These are phyloP conservation scores for Penstemon eatonii DNA, from an alignment of 257 asterid genomes.

Conservation along the genomic window DNA sequence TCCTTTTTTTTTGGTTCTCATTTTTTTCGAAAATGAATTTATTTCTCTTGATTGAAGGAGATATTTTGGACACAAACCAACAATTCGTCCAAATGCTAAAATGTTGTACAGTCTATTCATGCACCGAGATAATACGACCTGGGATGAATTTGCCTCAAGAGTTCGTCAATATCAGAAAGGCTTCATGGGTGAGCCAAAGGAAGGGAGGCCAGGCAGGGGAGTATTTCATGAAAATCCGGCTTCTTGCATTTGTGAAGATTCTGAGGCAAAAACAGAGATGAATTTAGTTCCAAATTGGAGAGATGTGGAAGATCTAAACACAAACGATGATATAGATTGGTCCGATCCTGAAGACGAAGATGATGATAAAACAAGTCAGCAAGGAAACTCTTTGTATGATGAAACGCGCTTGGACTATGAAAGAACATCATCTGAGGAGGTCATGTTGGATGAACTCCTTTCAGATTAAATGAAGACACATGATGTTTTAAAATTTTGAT, in stretches of 20 bases:
- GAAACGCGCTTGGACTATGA: no score
- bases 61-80: conserved; percentile 95
- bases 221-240: conserved; percentile 92
- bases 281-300: conserved; percentile 34
- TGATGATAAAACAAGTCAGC: no score
- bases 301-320: conserved; percentile 43
- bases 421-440: no score
- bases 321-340: conserved; percentile 67
- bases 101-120: conserved; percentile 63
- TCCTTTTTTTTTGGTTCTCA: conserved; percentile 6
- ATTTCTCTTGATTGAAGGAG: conserved; percentile 59
- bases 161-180: conserved; percentile 66
- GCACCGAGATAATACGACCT: conserved; percentile 68
- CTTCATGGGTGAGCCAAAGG: conserved; percentile 95
- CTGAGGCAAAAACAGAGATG: conserved; percentile 49
- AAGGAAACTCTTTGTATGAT: no score
- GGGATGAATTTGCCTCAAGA: conserved; percentile 65
- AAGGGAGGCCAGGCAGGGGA: conserved; percentile 91
- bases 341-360: conserved; percentile 60
- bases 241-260: conserved; percentile 80
- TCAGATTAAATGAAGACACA: no score
- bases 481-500: no score
- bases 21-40: background rate
- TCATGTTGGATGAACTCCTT: no score
- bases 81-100: conserved; percentile 94